These are phyloP conservation scores for Sapria himalayana DNA, from an alignment of 345 rosid genomes.

Conservation along the genomic window DNA sequence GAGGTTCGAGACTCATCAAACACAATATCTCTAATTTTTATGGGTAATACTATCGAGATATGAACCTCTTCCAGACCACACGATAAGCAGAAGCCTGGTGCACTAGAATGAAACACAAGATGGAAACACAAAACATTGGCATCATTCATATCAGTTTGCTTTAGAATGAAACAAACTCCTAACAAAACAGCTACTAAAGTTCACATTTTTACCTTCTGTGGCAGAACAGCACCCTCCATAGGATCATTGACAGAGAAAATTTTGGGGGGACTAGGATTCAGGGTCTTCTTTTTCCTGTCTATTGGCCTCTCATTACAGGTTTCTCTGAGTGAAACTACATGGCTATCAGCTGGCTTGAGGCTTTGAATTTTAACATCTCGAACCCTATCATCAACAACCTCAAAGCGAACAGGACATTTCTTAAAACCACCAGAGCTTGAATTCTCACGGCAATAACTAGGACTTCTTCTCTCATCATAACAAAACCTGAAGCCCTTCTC, in stretches of 20 bases:
- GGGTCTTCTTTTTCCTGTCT: slow-evolving; percentile 15
- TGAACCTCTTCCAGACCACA: no score
- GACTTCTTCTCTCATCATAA: slow-evolving; percentile 41
- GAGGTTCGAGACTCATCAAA: no score
- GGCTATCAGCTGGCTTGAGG: slow-evolving; percentile 15
- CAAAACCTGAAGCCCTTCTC: slow-evolving; percentile 18
- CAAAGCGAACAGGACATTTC: slow-evolving; percentile 41
- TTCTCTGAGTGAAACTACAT: slow-evolving; percentile 13
- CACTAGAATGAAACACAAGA: no score
- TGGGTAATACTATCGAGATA: no score
- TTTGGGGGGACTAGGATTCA: slow-evolving; percentile 12
- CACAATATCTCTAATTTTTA: no score
- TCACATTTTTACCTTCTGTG: slow-evolving; percentile 11
- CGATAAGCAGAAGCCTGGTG: no score
- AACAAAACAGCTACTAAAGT: slow-evolving; percentile 10
- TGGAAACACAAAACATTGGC: no score
- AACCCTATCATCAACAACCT: slow-evolving; percentile 65
- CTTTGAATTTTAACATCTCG: slow-evolving; percentile 26
- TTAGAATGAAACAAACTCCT: slow-evolving; percentile 8
- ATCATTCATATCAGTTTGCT: not conserved
- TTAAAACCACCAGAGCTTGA: slow-evolving; percentile 26
- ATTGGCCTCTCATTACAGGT: slow-evolving; percentile 23
- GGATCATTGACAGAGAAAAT: slow-evolving; percentile 18
- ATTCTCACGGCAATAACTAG: slow-evolving; percentile 17
- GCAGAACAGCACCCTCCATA: slow-evolving; percentile 12